Base-by-base conservation (phyloP, 1,284 basidiomycete species). In the Golubevia sp. region DNA sequence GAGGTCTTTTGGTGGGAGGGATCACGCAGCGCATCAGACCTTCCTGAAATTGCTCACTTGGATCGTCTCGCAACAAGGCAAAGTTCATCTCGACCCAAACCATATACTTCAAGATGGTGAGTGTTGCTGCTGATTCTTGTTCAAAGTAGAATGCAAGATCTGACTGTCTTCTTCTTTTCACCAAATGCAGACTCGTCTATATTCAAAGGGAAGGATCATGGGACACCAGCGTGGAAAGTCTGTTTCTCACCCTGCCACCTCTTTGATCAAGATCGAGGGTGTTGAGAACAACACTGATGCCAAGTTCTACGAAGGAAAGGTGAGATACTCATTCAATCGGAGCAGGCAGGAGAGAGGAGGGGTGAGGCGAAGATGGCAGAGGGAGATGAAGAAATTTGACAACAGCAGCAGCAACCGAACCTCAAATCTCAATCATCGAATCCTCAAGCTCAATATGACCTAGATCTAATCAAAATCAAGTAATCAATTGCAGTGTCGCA, bases 181-280 rank as follows among this genome's bases (percentile, higher is more conserved):
- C 48, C n/a, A 18, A 18, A 49, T 18, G 48, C 65, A 77, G 77
- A 69, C 77, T 65, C 77, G 94, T 90, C 90, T 97, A 84, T 98
- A 98, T 90, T 87, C 87, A 87, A 97, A 97, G 89, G 97, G 93
- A 86, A 93, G 96, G 84, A 91, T 99, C 84, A 89, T 97, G 84
- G 93, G 94, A 78, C 93, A 97, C 92, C 96, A 98, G 88, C 93
- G 97, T 79, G 94, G 92, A 79, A 98, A 98, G 89, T 91, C 93
- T 85, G 97, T 97, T 89, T 89, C 91, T 72, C 89, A 91, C 84
- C 94, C 94, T 84, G 96, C 96, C 88, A 97, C 94, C 74, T 93
- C 94, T 65, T 75, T 99, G 81, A 87, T 99, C 84, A 93, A 96
- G 87, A 94, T 99, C 85, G 96, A 99, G 88, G 96, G 96, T 85